These are phyloP conservation scores for Pichia sp. DNA, from an alignment of 1,139 yeast species.

Conservation along the genomic window DNA sequence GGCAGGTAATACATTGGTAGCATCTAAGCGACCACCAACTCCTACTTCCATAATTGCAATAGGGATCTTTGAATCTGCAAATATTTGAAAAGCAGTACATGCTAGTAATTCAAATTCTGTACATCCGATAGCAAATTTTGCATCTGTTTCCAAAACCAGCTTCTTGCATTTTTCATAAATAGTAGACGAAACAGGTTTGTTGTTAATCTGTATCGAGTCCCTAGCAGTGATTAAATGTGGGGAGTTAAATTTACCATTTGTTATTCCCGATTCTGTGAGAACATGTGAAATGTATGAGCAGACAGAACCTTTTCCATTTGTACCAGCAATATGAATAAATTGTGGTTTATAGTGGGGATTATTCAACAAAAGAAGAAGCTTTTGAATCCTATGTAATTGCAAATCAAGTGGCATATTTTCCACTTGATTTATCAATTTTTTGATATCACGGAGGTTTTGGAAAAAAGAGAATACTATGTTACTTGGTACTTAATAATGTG, in stretches of 20 bases:
- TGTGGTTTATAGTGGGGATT: conserved; percentile 39
- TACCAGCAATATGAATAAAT: conserved; percentile 84
- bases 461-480: too few relatives aligned
- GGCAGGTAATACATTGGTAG: conserved; percentile 59
- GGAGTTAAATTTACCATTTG: conserved; percentile 76
- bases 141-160: conserved; percentile 35
- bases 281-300: conserved; percentile 70
- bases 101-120: conserved; percentile 85
- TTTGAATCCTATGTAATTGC: conserved; percentile 41
- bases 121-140: conserved; percentile 45
- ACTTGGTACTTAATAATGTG: too few relatives aligned
- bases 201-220: conserved; percentile 69
- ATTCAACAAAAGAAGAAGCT: conserved; percentile 12
- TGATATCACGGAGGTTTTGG: too few relatives aligned
- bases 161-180: conserved; percentile 43
- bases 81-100: conserved; percentile 75
- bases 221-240: conserved; percentile 73
- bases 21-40: conserved; percentile 80
- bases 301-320: conserved; percentile 92
- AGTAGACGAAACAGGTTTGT: conserved; percentile 43
- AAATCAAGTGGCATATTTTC: conserved; percentile 55
- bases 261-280: conserved; percentile 41
- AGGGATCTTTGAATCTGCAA: conserved; percentile 51
- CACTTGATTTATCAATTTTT: too few relatives aligned
- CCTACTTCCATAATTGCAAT: conserved; percentile 87